Evolutionary conservation across 441 rosid species (phyloP).

Genomic region (Jatropha multifida): DNA sequence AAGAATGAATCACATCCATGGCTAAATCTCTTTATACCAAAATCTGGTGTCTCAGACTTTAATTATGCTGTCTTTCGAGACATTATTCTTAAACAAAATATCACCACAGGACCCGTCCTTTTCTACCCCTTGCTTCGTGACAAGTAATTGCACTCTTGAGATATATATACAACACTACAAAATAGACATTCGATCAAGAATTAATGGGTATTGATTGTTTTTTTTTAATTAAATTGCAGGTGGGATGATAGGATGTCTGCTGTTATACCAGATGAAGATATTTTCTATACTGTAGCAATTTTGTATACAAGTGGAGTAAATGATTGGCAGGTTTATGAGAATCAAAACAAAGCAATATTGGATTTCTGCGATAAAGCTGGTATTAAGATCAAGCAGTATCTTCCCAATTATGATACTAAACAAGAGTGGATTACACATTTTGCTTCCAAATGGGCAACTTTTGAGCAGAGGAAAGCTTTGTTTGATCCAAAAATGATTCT

Average conservation of each 20-base stretch:
- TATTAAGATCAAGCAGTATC: constrained; percentile 61
- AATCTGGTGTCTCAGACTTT: constrained; percentile 55
- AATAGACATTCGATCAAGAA: neutral
- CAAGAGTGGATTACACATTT: constrained; percentile 70
- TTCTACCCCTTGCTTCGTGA: constrained; percentile 69
- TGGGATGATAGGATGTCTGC: constrained; percentile 76
- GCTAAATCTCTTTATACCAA: constrained; percentile 76
- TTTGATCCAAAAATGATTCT: constrained; percentile 76
- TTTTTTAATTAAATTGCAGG: constrained; percentile 35
- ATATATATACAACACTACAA: too few relatives aligned
- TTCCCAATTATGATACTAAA: constrained; percentile 43
- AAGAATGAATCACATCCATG: constrained; percentile 73
- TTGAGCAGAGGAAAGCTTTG: constrained; percentile 40
- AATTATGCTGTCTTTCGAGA: constrained; percentile 54
- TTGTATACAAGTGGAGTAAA: constrained; percentile 54
- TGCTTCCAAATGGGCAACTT: constrained; percentile 67
- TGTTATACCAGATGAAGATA: constrained; percentile 67
- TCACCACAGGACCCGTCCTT: constrained; percentile 63
- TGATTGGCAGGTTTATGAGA: constrained; percentile 49
- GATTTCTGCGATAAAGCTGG: constrained; percentile 44
- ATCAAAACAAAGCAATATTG: constrained; percentile 55
- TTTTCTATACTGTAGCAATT: constrained; percentile 64
- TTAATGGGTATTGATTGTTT: neutral
- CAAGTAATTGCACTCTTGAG: constrained; percentile 40
- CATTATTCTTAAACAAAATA: constrained; percentile 57